A percentile compares a stretch with the other conserved stretches of the same genome.
These are phyloP conservation scores for Vararia minispora DNA, from an alignment of 768 basidiomycete species.

Conservation along the genomic window DNA sequence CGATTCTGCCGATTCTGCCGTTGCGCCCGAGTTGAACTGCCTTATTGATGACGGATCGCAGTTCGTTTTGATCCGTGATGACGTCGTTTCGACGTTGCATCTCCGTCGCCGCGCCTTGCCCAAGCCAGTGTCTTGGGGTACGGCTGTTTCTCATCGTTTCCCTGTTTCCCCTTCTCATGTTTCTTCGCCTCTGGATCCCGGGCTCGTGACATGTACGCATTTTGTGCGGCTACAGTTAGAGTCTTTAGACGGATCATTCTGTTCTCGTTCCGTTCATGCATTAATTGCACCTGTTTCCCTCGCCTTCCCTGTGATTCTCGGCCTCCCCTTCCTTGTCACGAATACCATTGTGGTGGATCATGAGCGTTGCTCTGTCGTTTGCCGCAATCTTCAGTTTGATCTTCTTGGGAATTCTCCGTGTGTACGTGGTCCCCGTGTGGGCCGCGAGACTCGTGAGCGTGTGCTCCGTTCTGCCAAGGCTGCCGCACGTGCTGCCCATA, in stretches of 20 bases:
- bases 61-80: neutral
- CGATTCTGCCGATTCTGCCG: neutral
- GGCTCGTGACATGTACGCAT: neutral
- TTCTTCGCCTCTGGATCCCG: too few relatives aligned
- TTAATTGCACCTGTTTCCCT: constrained; percentile 17
- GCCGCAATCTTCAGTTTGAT: constrained; percentile 5
- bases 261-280: constrained; percentile 8
- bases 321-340: constrained; percentile 21
- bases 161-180: too few relatives aligned
- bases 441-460: too few relatives aligned
- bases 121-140: neutral
- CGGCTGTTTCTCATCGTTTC: neutral
- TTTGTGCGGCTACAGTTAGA: constrained; percentile 9
- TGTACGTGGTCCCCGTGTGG: too few relatives aligned
- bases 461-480: too few relatives aligned
- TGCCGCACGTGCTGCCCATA: too few relatives aligned
- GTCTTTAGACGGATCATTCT: constrained; percentile 6
- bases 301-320: constrained; percentile 21
- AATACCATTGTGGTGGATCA: constrained; percentile 27
- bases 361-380: neutral
- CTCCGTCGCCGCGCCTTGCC: neutral
- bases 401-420: too few relatives aligned
- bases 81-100: neutral
- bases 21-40: neutral
- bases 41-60: neutral